These are phyloP conservation scores for Glonium stellatum DNA, from an alignment of 495 filamentous ascomycete genomes.

Conservation along the genomic window DNA sequence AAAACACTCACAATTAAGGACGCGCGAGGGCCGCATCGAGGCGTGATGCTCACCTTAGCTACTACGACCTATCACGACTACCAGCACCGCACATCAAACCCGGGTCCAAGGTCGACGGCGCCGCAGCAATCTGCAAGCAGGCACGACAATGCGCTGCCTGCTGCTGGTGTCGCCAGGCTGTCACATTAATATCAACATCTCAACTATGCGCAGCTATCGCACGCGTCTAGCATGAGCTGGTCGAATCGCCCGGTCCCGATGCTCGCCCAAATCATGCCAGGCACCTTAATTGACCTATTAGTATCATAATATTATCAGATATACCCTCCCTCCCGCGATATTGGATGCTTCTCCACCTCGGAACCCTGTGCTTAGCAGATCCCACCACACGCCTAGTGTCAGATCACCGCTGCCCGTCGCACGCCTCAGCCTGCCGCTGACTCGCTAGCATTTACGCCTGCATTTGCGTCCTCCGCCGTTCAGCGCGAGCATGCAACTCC, in stretches of 20 bases:
- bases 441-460: too few relatives aligned
- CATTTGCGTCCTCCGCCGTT: not conserved
- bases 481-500: not conserved
- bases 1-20: not conserved
- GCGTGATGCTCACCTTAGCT: not conserved
- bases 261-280: conserved; percentile 21
- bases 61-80: too few relatives aligned
- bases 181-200: conserved; percentile 14
- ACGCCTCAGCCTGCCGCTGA: too few relatives aligned
- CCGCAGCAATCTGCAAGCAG: not conserved
- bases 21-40: not conserved
- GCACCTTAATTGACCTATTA: conserved; percentile 16
- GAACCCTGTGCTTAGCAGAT: conserved; percentile 14
- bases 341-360: conserved; percentile 4
- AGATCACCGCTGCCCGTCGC: conserved; percentile 17
- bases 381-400: conserved; percentile 14
- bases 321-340: conserved; percentile 17
- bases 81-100: not conserved
- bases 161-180: not conserved
- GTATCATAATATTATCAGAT: conserved; percentile 17
- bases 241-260: not conserved
- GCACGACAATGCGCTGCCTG: not conserved
- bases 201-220: conserved; percentile 2
- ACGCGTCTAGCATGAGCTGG: too few relatives aligned
- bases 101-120: not conserved